Percentiles rank a stretch among this genome's conserved stretches.
These are phyloP conservation scores for Leccinum arenicola DNA, from an alignment of 768 basidiomycete genomes.

Conservation along the genomic window DNA sequence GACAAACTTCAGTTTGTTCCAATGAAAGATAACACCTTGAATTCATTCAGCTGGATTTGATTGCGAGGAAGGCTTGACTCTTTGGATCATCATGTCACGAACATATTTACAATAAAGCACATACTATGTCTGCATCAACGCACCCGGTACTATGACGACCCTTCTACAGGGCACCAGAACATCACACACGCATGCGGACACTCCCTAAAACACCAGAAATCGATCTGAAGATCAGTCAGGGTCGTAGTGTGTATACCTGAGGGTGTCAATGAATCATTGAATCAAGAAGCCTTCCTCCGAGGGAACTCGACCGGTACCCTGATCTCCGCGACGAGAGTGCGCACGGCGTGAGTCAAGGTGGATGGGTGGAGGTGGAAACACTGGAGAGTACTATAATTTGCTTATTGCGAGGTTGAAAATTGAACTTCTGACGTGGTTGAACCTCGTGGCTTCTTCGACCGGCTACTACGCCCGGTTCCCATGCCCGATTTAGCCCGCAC, in stretches of 20 bases:
- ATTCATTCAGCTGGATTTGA: no score
- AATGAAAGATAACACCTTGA: no score
- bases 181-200: no score
- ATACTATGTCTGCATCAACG: no score
- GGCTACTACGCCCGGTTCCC: neutral
- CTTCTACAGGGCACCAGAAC: no score
- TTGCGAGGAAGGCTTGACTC: no score
- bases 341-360: neutral
- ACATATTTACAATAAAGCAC: no score
- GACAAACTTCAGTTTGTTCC: neutral
- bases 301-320: neutral
- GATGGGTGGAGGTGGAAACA: neutral
- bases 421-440: neutral
- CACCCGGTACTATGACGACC: no score
- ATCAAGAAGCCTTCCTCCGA: neutral
- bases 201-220: no score
- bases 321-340: neutral
- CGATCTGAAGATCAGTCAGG: neutral
- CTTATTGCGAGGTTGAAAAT: neutral
- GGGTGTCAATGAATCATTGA: no score
- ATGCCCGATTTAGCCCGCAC: neutral
- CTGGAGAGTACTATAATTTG: neutral
- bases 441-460: neutral
- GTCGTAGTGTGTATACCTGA: no score
- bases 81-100: neutral